These are phyloP conservation scores for Cenococcum geophilum DNA, from an alignment of 495 filamentous ascomycete species.

Conservation along the genomic window DNA sequence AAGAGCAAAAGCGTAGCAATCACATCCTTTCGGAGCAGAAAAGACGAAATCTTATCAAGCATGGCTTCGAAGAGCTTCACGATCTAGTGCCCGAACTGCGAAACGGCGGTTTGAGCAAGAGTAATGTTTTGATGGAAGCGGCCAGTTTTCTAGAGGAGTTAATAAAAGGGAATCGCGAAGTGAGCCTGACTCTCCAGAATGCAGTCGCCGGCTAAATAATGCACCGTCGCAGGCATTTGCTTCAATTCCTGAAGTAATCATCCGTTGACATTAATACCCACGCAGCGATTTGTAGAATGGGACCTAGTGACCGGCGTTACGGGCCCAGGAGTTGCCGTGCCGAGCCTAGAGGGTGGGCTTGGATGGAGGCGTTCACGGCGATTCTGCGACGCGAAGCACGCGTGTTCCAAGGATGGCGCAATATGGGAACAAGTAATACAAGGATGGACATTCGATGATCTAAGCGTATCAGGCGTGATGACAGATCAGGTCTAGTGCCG, in stretches of 20 bases:
- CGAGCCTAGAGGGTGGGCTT: not conserved
- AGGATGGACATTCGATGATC: not conserved
- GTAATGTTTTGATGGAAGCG: slow-evolving; percentile 62
- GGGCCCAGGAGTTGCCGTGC: not conserved
- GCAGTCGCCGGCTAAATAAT: not conserved
- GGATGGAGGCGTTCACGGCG: not conserved
- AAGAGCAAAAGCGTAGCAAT: slow-evolving; percentile 78
- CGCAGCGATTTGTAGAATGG: no score
- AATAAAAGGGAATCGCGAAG: slow-evolving; percentile 56
- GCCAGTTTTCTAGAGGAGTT: slow-evolving; percentile 69
- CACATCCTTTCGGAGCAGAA: slow-evolving; percentile 89
- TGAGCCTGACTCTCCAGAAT: not conserved
- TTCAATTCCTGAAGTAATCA: no score
- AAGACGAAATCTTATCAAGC: slow-evolving; percentile 68
- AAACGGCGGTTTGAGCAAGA: slow-evolving; percentile 70
- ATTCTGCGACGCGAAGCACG: not conserved
- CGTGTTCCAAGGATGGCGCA: not conserved
- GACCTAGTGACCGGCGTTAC: no score
- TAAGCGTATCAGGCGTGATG: no score
- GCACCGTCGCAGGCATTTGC: not conserved
- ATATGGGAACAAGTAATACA: not conserved
- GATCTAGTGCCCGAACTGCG: slow-evolving; percentile 63
- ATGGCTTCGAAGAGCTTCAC: slow-evolving; percentile 67
- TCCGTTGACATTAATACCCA: no score
- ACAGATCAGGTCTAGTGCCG: no score